phyloP scores from a whole-genome alignment of 2,329 filamentous ascomycete species.

The Cryphonectria parasitica region DNA sequence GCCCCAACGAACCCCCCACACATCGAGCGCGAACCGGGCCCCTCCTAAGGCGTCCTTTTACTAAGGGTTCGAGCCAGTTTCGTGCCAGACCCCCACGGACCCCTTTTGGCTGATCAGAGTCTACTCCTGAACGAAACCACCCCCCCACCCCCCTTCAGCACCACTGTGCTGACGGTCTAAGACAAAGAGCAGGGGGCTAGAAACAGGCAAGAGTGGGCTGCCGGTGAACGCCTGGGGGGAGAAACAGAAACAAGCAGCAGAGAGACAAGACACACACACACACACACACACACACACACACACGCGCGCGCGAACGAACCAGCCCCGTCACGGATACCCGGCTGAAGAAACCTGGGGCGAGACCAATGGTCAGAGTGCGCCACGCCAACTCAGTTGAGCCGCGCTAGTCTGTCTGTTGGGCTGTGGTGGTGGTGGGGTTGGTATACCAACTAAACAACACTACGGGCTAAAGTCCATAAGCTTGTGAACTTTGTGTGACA shows the following conservation, averaged over 20 bases:
- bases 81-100: background rate
- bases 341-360: background rate
- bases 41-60: background rate
- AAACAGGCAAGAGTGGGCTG: slow-evolving; percentile 3
- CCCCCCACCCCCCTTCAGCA: background rate
- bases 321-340: background rate
- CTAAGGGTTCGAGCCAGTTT: background rate
- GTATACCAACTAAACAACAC: background rate
- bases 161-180: background rate
- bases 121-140: background rate
- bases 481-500: background rate
- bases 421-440: background rate
- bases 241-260: slow-evolving; percentile 15
- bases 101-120: background rate
- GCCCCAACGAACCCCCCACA: background rate
- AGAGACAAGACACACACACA: background rate
- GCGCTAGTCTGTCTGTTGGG: slow-evolving; percentile 5
- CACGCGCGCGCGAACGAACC: no score
- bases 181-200: background rate
- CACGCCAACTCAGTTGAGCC: background rate
- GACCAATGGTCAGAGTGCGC: background rate
- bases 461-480: background rate
- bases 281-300: no score
- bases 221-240: slow-evolving; percentile 25
- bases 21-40: no score